Evolutionary conservation across 75 land plant genomes (phyloP).

Genomic region (Larix kaempferi): DNA sequence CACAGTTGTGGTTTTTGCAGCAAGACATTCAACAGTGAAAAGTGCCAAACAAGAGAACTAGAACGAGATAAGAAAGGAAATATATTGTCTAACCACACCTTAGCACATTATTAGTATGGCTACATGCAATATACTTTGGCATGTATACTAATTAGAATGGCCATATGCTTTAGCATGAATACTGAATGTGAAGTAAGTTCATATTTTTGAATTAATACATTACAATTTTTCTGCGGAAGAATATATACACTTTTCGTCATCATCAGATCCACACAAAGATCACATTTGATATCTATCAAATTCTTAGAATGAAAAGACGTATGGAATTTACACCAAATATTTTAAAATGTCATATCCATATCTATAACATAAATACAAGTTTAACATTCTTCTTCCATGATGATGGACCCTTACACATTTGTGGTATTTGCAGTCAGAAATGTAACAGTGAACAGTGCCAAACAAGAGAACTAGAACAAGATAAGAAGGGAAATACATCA

Average conservation of each 20-base stretch:
- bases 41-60: not conserved
- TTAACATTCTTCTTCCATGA: not conserved
- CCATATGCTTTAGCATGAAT: too few species aligned
- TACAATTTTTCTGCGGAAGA: too few species aligned
- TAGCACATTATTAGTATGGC: constrained; percentile 55
- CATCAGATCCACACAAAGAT: too few species aligned
- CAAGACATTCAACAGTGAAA: not conserved
- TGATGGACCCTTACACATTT: too few species aligned
- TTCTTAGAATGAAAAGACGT: not conserved
- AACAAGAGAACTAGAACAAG: not conserved
- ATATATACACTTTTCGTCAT: too few species aligned
- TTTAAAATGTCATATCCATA: not conserved
- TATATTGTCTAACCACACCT: not conserved
- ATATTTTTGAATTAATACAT: too few species aligned
- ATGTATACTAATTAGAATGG: too few species aligned
- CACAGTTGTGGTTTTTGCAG: too few species aligned
- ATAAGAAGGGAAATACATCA: not conserved
- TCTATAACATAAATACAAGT: not conserved
- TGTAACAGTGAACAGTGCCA: not conserved
- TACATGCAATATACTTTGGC: too few species aligned
- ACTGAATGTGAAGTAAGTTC: too few species aligned
- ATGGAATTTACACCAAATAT: not conserved
- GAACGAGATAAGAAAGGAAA: not conserved
- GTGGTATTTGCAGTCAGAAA: too few species aligned
- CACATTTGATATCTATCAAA: not conserved